These are phyloP conservation scores for Cladorrhinum sp. DNA, from an alignment of 2,329 filamentous ascomycete species.

Conservation along the genomic window DNA sequence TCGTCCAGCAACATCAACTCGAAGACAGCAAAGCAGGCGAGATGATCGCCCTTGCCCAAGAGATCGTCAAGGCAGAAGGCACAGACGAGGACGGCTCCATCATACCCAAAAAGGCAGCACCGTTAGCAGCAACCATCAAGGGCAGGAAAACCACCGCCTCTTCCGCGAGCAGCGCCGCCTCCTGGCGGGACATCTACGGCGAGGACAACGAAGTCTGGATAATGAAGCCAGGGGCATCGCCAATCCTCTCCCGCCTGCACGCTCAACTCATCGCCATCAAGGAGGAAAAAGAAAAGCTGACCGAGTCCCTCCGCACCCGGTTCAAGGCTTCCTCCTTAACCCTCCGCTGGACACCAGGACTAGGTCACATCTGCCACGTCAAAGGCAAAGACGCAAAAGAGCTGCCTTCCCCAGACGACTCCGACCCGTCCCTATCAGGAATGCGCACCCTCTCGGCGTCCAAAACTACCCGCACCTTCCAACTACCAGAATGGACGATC, in stretches of 20 bases:
- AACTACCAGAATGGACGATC: slow-evolving; percentile 77
- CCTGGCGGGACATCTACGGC: slow-evolving; percentile 55
- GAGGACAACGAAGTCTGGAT: slow-evolving; percentile 61
- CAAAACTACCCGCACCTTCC: slow-evolving; percentile 80
- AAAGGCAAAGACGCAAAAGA: slow-evolving; percentile 69
- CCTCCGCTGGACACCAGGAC: slow-evolving; percentile 79
- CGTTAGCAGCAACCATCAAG: slow-evolving; percentile 11
- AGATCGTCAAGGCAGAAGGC: slow-evolving; percentile 66
- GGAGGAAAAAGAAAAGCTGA: slow-evolving; percentile 58
- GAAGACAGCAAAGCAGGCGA: slow-evolving; percentile 69
- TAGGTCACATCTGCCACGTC: slow-evolving; percentile 89
- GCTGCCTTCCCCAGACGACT: slow-evolving; percentile 19
- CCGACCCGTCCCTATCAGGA: slow-evolving; percentile 31
- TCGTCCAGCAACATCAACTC: slow-evolving; percentile 74
- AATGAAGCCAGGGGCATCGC: slow-evolving; percentile 67
- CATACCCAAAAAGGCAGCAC: slow-evolving; percentile 47
- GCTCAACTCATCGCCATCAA: slow-evolving; percentile 58
- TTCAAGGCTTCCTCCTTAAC: slow-evolving; percentile 65
- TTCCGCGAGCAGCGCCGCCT: slow-evolving; percentile 45
- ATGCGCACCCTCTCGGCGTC: slow-evolving; percentile 67
- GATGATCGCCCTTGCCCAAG: slow-evolving; percentile 70
- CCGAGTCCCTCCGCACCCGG: slow-evolving; percentile 57
- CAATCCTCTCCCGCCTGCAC: slow-evolving; percentile 65
- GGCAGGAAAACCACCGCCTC: slow-evolving; percentile 25
- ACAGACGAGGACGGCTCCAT: slow-evolving; percentile 52